Conservation (phyloP, 2,329 filamentous ascomycete species). For the Aspergillus flavus region DNA sequence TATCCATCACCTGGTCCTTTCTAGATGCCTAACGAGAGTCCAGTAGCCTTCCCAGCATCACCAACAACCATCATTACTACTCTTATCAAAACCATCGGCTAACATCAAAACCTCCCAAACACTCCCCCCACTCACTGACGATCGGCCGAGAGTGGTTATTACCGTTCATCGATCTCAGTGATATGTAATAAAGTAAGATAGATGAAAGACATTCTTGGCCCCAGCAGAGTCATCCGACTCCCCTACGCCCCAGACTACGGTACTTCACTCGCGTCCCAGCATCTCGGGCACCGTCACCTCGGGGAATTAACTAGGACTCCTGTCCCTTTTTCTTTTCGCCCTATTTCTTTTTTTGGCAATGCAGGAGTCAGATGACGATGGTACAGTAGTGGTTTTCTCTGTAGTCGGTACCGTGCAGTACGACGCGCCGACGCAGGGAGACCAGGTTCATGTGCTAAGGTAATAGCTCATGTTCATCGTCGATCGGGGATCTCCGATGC, state of each 20-base stretch:
- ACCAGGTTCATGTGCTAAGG: background rate
- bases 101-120: background rate
- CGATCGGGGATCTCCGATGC: background rate
- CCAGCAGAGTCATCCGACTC: constrained; percentile 3
- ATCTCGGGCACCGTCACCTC: background rate
- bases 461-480: background rate
- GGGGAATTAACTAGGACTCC: background rate
- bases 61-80: background rate
- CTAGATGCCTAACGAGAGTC: background rate
- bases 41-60: background rate
- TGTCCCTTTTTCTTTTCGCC: background rate
- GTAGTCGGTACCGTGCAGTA: background rate
- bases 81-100: background rate
- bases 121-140: background rate
- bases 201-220: background rate
- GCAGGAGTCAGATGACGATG: background rate
- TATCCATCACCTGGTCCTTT: background rate
- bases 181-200: background rate
- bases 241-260: background rate
- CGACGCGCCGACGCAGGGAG: background rate
- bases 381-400: background rate
- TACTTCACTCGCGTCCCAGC: background rate
- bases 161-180: background rate
- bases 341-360: background rate
- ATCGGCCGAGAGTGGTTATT: background rate